Percentiles rank a stretch among this genome's conserved stretches.
phyloP scores from a whole-genome alignment of 2,329 filamentous ascomycete species.

The Didymellaceae sp. region DNA sequence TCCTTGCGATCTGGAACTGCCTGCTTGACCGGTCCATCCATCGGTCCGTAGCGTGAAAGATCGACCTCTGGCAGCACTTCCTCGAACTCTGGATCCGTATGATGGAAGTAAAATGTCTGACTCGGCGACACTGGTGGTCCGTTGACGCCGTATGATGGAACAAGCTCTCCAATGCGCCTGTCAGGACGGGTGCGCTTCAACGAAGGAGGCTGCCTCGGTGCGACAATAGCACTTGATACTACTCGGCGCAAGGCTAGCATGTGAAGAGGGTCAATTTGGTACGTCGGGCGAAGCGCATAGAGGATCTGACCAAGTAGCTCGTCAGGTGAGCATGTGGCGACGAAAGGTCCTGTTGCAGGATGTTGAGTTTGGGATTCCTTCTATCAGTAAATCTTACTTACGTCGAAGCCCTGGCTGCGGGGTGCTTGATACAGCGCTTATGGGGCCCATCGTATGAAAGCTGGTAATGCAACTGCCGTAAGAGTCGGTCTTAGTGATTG shows the following conservation, averaged over 20 bases:
- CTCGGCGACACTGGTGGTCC: conserved; percentile 5
- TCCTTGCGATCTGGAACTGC: background rate
- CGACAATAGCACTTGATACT: background rate
- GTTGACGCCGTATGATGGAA: background rate
- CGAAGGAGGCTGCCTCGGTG: conserved; percentile 1
- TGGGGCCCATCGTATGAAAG: background rate
- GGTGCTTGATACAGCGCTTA: background rate
- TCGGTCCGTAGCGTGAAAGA: conserved; percentile 2
- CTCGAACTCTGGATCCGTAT: conserved; percentile 8
- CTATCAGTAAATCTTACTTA: conserved; percentile 1
- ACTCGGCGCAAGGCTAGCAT: conserved; percentile 1
- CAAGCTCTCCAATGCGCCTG: conserved; percentile 8
- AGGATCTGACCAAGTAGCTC: conserved; percentile 6
- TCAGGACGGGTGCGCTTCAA: conserved; percentile 13
- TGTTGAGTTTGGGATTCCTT: background rate
- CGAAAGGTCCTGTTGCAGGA: background rate
- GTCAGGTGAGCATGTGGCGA: conserved; percentile 8
- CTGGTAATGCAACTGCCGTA: no score
- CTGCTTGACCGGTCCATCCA: background rate
- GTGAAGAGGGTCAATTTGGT: conserved; percentile 5
- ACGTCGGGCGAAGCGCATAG: background rate
- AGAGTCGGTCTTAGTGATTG: no score
- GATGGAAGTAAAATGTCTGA: conserved; percentile 13
- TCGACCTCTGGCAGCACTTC: conserved; percentile 4
- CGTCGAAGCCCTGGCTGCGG: conserved; percentile 1